Evolutionary conservation across 2,329 filamentous ascomycete species (phyloP).

Genomic region (Trichoderma koningii): DNA sequence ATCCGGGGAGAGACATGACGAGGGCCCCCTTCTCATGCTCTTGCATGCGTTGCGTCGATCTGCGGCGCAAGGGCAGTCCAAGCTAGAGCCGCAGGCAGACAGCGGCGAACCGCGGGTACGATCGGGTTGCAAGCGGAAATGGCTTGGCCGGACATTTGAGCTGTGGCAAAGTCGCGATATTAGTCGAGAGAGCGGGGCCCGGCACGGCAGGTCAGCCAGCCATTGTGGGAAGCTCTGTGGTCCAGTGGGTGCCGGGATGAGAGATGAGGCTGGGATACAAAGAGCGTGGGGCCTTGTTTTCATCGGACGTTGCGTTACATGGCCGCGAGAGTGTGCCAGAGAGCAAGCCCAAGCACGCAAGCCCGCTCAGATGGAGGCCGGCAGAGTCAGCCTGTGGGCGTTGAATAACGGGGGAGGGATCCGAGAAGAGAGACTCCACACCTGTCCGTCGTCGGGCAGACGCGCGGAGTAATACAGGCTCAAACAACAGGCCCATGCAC

Average conservation of each 20-base stretch:
- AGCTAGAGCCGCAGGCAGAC: slow-evolving; percentile 9
- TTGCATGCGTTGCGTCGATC: slow-evolving; percentile 19
- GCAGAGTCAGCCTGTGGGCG: slow-evolving; percentile 13
- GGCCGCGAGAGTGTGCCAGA: slow-evolving; percentile 11
- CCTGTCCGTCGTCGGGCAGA: slow-evolving; percentile 19
- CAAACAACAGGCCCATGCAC: background rate
- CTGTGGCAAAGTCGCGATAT: slow-evolving; percentile 20
- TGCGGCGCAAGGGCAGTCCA: slow-evolving; percentile 3
- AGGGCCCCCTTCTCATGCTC: slow-evolving; percentile 5
- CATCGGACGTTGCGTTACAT: slow-evolving; percentile 18
- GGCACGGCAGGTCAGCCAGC: slow-evolving; percentile 3
- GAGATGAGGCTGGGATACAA: slow-evolving; percentile 14
- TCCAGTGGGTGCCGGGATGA: background rate
- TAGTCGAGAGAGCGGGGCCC: slow-evolving; percentile 13
- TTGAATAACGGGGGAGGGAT: slow-evolving; percentile 1
- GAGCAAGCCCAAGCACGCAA: slow-evolving; percentile 5
- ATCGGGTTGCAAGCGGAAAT: slow-evolving; percentile 23
- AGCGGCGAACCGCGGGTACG: slow-evolving; percentile 27
- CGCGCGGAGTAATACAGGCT: slow-evolving; percentile 10
- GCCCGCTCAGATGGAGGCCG: background rate
- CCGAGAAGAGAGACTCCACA: slow-evolving; percentile 13
- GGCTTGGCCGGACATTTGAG: slow-evolving; percentile 19
- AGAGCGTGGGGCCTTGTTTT: background rate
- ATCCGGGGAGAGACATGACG: slow-evolving; percentile 22
- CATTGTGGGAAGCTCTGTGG: slow-evolving; percentile 5